Evolutionary conservation across 23 red algal species (phyloP), one percentile per base, ranked within the genome.

Genomic region (Pyropia haitanensis): DNA sequence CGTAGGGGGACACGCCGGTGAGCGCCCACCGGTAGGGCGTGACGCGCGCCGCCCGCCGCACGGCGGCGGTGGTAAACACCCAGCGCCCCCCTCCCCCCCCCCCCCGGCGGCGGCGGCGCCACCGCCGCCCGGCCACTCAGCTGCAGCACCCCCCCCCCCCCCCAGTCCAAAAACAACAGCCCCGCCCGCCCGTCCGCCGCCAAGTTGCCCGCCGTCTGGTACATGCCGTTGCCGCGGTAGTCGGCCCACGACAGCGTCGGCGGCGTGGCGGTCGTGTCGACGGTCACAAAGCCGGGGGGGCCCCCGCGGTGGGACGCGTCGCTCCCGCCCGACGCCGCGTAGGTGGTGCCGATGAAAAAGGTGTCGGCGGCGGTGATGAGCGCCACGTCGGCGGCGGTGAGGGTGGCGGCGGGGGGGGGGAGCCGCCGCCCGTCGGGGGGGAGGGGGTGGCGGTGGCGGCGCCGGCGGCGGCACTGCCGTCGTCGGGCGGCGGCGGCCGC

Each of bases 171-270:
- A n/a, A 88, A 22, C 0, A 69, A 31, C 17, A 88, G 28, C 33
- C 73, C 83, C 4, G 83, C 83, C 15, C 59, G 58, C 0, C 60
- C 60, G 18, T 88, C 65, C 20, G 27, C 55, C 13, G 75, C 73
- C 23, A 88, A 50, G 66, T 88, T 88, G 8, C 83, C 83, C 33
- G 53, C 59, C 10, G 72, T 73, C 57, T 88, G 73, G 32, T 77
- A 88, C 65, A 88, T 71, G 2, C 83, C 83, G 23, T 88, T 88
- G 29, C 83, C 83, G 14, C 83, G 83, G 48, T 88, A 88, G 21
- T 88, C 83, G 21, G 71, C 59, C 72, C 71, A 88, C 48, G 51
- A 72, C 25, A 88, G 15, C 26, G 52, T 31, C 30, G 58, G 22
- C 13, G 61, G 58, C 1, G 48, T 25, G 1, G 29, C 21, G 0